Percentiles rank a stretch among this genome's conserved stretches.
Evolutionary conservation across 2,329 filamentous ascomycete genomes (phyloP).

Genomic region (Helotiales sp.): DNA sequence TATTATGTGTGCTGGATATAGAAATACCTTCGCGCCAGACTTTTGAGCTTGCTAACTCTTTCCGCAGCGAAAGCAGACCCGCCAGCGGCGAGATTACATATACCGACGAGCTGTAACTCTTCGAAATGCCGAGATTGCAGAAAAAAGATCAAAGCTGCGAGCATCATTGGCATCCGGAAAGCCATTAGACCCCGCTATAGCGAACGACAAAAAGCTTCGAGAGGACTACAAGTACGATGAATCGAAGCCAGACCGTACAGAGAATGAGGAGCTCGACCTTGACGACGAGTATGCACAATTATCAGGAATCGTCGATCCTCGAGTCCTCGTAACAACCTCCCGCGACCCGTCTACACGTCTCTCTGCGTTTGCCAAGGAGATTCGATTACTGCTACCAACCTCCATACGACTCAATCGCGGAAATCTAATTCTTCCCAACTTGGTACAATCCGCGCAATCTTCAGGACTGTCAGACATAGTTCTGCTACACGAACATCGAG

Average conservation of each 20-base stretch:
- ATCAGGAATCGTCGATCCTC: slow-evolving; percentile 87
- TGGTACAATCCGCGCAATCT: slow-evolving; percentile 78
- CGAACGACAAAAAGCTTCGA: slow-evolving; percentile 80
- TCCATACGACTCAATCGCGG: slow-evolving; percentile 88
- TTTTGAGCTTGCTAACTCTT: slow-evolving; percentile 17
- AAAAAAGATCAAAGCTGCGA: slow-evolving; percentile 86
- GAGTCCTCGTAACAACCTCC: slow-evolving; percentile 87
- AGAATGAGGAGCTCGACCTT: slow-evolving; percentile 69
- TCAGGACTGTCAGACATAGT: slow-evolving; percentile 83
- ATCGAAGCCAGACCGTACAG: slow-evolving; percentile 65
- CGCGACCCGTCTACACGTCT: slow-evolving; percentile 83
- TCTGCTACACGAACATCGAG: slow-evolving; percentile 87
- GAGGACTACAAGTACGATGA: slow-evolving; percentile 95
- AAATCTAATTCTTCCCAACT: slow-evolving; percentile 81
- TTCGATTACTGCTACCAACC: slow-evolving; percentile 79
- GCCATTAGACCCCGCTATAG: slow-evolving; percentile 76
- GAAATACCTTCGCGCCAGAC: background rate
- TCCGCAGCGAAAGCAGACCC: slow-evolving; percentile 66
- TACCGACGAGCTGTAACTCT: slow-evolving; percentile 86
- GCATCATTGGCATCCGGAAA: slow-evolving; percentile 87
- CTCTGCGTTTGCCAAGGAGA: slow-evolving; percentile 90
- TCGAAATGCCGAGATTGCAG: slow-evolving; percentile 87
- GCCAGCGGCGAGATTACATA: slow-evolving; percentile 82
- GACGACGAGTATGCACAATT: slow-evolving; percentile 91
- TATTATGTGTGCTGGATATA: background rate